Evolutionary conservation across 306 rosid genomes (phyloP), one percentile per base, ranked within the genome.

Genomic region (Medicago lupulina): DNA sequence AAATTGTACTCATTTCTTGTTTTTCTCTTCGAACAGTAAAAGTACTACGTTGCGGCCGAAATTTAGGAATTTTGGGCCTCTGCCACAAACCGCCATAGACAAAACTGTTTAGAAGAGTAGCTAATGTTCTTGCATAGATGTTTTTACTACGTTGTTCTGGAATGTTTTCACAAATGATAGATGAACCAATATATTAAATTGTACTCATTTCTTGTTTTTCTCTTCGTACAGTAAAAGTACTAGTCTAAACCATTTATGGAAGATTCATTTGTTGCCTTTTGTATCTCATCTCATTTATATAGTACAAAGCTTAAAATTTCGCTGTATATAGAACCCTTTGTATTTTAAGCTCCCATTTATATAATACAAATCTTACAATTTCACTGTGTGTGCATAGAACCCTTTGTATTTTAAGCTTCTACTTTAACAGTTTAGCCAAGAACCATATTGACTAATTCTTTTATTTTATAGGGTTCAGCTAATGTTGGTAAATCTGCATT

Each of bases 401-500:
- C 53, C 17, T 54, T 69, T 76, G 65, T 17, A 44, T 15, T 9
- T 68, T 71, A 64, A 63, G 15, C 36, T 73, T 53, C 62, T 21
- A 13, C 59, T 21, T 49, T 60, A 51, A 12, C 25, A 54, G 38
- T 67, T 75, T 34, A 65, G 21, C 19, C 34, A 9, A 62, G 43
- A 62, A 18, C 41, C 3, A 5, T 54, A 67, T 38, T 73, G 60
- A 80, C 67, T 67, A 40, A 64, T 69, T 13, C 38, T 74, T 77
- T 21, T 36, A 66, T 63, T 66, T 28, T 80, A 17, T 75, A 95
- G 96, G 98, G 98, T 23, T 87, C 96, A 54, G 98, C 98, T 71
- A 95, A 95, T 87, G 98, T 95, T 82, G 97, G 98, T 67, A 94
- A 92, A 84, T 94, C 98, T 58, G 98, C 98, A 76, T 95, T 95